A percentile compares a stretch with the other conserved stretches of the same genome.
Evolutionary conservation across 352 stramenopile species (phyloP).

Genomic region (Phytophthora foliorum): DNA sequence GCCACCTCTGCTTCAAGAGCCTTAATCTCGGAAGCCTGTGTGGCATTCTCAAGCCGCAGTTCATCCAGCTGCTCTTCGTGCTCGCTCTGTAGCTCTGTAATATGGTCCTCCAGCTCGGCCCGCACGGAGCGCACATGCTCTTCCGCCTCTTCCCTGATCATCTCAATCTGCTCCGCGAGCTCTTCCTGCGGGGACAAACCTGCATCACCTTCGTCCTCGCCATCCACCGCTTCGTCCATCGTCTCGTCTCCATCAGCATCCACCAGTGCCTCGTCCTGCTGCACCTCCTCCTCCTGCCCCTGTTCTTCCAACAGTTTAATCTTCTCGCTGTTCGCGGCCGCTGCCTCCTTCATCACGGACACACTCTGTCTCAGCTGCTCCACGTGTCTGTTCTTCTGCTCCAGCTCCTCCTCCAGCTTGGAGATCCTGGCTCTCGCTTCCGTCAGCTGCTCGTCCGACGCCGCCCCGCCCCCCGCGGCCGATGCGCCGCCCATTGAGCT

Average conservation of each 20-base stretch:
- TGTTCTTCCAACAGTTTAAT: slow-evolving; percentile 42
- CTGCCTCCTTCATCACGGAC: slow-evolving; percentile 56
- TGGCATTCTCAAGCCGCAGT: slow-evolving; percentile 67
- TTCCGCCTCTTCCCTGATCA: slow-evolving; percentile 64
- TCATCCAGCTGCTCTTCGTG: slow-evolving; percentile 70
- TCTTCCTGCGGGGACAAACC: slow-evolving; percentile 39
- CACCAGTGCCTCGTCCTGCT: slow-evolving; percentile 14
- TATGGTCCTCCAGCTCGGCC: slow-evolving; percentile 73
- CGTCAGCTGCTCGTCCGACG: slow-evolving; percentile 55
- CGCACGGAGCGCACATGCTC: slow-evolving; percentile 68
- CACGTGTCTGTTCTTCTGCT: slow-evolving; percentile 74
- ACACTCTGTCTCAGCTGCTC: slow-evolving; percentile 79
- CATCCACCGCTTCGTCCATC: slow-evolving; percentile 46
- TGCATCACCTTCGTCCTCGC: slow-evolving; percentile 31
- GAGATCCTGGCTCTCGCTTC: slow-evolving; percentile 60
- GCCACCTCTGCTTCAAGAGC: slow-evolving; percentile 70
- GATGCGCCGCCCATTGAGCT: slow-evolving; percentile 9
- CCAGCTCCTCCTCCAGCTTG: slow-evolving; percentile 74
- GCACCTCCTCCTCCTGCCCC: slow-evolving; percentile 32
- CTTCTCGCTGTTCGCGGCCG: slow-evolving; percentile 35
- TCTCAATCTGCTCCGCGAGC: slow-evolving; percentile 61
- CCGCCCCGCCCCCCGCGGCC: slow-evolving; percentile 6
- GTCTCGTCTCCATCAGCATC: slow-evolving; percentile 36
- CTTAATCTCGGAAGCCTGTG: slow-evolving; percentile 68
- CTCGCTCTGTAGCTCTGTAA: slow-evolving; percentile 57